Evolutionary conservation across 805 yeast species (phyloP), one percentile per base, ranked within the genome.

Genomic region (Ogataea haglerorum): DNA sequence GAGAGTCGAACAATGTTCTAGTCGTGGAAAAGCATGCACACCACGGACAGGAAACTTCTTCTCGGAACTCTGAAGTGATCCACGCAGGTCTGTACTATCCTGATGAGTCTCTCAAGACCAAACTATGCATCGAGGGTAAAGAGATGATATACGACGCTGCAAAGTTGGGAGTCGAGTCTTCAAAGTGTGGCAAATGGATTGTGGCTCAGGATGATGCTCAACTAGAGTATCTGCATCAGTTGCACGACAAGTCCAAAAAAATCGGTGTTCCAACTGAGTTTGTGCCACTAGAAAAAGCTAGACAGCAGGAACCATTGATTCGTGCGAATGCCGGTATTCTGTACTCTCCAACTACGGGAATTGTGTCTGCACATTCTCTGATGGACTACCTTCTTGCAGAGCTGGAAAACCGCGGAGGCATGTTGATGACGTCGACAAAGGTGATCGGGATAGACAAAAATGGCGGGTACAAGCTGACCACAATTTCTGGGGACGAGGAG

Each of bases 21-120:
- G 57, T 90, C 8, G 58, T 89, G 2, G 97, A 89, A 52, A 78
- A 83, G 53, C 78, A 88, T 57, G 59, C 63, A 1, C 68, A 68
- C 25, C 58, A 78, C 35, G 96, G 96, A 1, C 73, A 75, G 49
- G 96, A 89, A 53, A 87, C 95, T 0, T 82, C 95, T 5, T 75
- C 91, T n/a, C 68, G 96, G 38, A 89, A 89, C 66, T 85, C 95
- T 2, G 97, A 90, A 56, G 97, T 90, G 18, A 82, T 89, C 17
- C 97, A 89, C 63, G 95, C 95, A 0, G 96, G 96, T 0, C 54
- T 89, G 6, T 90, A 90, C 58, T 84, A 85, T 54, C 95, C 95
- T 0, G 63, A 67, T 8, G 75, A 76, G 43, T 72, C 84, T 2
- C 66, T 90, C 39, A 83, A 86, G 55, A 77, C 86, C 0, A 62